Percentiles rank a stretch among this genome's conserved stretches.
Evolutionary conservation across 352 stramenopile species (phyloP).

Genomic region (Halophytophthora batemanensis): DNA sequence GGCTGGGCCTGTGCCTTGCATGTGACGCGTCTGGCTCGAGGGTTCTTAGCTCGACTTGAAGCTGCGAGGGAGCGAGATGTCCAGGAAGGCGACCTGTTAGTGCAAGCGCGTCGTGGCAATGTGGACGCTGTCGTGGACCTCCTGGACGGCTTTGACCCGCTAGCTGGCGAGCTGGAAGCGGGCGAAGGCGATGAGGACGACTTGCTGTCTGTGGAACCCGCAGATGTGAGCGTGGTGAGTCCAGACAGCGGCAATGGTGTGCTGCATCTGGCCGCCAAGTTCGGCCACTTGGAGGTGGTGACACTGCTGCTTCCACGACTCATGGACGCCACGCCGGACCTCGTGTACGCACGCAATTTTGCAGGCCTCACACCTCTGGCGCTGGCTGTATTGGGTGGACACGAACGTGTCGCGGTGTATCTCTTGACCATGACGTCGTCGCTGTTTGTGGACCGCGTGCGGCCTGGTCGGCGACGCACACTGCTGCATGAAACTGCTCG

Average conservation of each 20-base stretch:
- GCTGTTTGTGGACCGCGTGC: conserved; percentile 26
- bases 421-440: conserved; percentile 50
- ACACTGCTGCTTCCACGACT: conserved; percentile 48
- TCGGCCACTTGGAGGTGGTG: conserved; percentile 48
- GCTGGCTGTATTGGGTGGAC: conserved; percentile 39
- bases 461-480: conserved; percentile 26
- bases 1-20: conserved; percentile 36
- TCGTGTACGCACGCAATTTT: conserved; percentile 40
- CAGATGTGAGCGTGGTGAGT: conserved; percentile 35
- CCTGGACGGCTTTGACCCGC: conserved; percentile 46
- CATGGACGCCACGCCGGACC: conserved; percentile 15
- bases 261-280: conserved; percentile 48
- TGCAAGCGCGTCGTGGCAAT: conserved; percentile 51
- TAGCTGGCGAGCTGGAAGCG: conserved; percentile 9
- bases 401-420: conserved; percentile 56
- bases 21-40: conserved; percentile 49
- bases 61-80: conserved; percentile 20
- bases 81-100: conserved; percentile 48
- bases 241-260: conserved; percentile 33
- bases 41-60: conserved; percentile 40
- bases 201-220: conserved; percentile 10
- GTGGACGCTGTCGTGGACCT: conserved; percentile 55
- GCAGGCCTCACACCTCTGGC: conserved; percentile 41
- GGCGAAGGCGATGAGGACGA: conserved; percentile 6
- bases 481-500: conserved; percentile 52